Evolutionary conservation across 129 eudicot species (phyloP).

Genomic region (Gnaphalium uliginosum): DNA sequence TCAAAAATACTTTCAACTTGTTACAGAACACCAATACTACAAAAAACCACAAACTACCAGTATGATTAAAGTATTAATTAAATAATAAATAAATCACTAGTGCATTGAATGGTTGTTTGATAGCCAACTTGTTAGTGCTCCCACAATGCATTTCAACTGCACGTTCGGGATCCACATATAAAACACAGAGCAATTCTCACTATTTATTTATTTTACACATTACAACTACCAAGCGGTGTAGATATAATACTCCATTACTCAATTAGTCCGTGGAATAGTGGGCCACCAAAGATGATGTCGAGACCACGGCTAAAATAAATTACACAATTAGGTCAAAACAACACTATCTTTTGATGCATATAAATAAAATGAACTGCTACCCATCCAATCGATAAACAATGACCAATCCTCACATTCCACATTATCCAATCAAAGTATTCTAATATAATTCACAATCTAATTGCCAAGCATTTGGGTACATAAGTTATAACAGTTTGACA

Average conservation of each 20-base stretch:
- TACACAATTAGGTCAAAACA: too few species aligned
- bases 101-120: neutral
- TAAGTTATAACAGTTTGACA: too few species aligned
- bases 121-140: neutral
- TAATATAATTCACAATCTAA: neutral
- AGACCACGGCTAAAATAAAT: too few species aligned
- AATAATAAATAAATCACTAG: neutral
- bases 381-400: too few species aligned
- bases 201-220: too few species aligned
- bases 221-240: neutral
- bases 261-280: too few species aligned
- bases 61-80: neutral
- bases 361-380: too few species aligned
- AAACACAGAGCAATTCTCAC: neutral
- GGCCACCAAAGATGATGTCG: too few species aligned
- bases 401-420: too few species aligned
- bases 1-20: neutral
- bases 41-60: neutral
- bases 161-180: neutral
- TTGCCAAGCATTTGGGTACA: neutral
- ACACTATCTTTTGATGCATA: too few species aligned
- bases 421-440: neutral
- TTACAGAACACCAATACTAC: neutral
- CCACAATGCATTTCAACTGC: neutral
- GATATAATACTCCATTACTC: neutral